phyloP scores from a whole-genome alignment of 176 grass and related monocot genomes.

The Pontederia paniculata region DNA sequence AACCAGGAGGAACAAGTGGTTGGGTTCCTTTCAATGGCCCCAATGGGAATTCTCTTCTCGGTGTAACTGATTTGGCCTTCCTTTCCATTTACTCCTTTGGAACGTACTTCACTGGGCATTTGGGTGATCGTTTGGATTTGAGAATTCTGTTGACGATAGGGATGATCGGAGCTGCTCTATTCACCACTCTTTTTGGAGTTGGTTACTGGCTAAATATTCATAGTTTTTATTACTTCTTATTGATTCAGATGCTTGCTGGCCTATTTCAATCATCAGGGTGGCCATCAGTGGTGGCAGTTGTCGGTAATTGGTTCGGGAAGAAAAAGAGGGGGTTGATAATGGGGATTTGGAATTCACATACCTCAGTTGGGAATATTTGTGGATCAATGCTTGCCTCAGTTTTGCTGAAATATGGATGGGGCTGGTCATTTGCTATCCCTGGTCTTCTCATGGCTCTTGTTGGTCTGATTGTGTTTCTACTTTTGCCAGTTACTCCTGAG shows the following conservation, averaged over 20 bases:
- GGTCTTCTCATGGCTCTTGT: not conserved
- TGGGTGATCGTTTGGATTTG: conserved; percentile 3
- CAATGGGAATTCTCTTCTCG: not conserved
- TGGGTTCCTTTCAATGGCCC: conserved; percentile 6
- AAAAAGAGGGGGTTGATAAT: conserved; percentile 10
- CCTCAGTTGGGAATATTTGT: conserved; percentile 3
- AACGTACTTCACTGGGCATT: conserved; percentile 8
- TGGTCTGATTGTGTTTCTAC: not conserved
- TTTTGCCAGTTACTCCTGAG: conserved; percentile 3
- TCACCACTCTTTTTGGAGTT: conserved; percentile 11
- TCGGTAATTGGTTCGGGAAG: conserved; percentile 7
- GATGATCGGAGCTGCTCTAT: not conserved
- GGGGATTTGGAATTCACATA: conserved; percentile 10
- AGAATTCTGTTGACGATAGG: conserved; percentile 3
- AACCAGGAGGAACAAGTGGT: not conserved
- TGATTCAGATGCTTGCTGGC: conserved; percentile 7
- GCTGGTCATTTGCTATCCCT: conserved; percentile 1
- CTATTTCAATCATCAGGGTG: conserved; percentile 6
- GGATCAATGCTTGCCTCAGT: conserved; percentile 4
- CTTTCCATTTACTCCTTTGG: conserved; percentile 1
- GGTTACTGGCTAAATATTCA: conserved; percentile 9
- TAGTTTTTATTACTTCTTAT: conserved; percentile 1
- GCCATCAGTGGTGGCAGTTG: conserved; percentile 5
- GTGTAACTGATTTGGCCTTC: not conserved
- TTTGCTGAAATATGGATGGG: conserved; percentile 3